Evolutionary conservation across 257 asterid species (phyloP), one percentile per base, ranked within the genome.

Genomic region (Agastache rugosa): DNA sequence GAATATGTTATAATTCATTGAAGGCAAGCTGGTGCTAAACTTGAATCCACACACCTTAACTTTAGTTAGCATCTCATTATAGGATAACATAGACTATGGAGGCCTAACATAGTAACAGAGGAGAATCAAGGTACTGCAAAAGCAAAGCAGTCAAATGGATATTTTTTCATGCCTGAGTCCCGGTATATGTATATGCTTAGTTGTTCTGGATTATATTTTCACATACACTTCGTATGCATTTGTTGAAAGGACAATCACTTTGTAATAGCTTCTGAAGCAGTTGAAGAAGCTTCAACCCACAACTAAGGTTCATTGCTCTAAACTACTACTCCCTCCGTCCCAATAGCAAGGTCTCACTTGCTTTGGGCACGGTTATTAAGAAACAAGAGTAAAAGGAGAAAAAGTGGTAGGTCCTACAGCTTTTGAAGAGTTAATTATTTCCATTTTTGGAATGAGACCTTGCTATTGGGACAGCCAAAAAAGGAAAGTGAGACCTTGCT

Each of bases 231-330:
- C 69, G n/a, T 50, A 35, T 34, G 45, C 45, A 58, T 34, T 71
- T 35, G 23, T 51, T 44, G 10, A 53, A 69, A 51, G 48, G 59
- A 66, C 23, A 60, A 54, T 54, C 27, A 45, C 51, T 25, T 75
- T 62, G 69, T 48, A 55, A 45, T 16, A 50, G 47, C 74, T 72
- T 45, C 67, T 17, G 64, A 61, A 62, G 64, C 39, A n/a, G 20
- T 34, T 22, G 37, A 55, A 69, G 80, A 76, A 80, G 72, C 58
- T 77, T 8, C 58, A 64, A 35, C 19, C 71, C 64, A 55, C 67
- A 42, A 70, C 37, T 55, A 70, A 44, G 72, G 37, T 58, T 79
- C 77, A 17, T 45, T 67, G 35, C 16, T 50, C 59, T 34, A 23
- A 45, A 20, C 66, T 65, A 29, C 56, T 58, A 39, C 61, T 63